Evolutionary conservation across 805 yeast genomes (phyloP).

Genomic region (Blastobotrys robertii): DNA sequence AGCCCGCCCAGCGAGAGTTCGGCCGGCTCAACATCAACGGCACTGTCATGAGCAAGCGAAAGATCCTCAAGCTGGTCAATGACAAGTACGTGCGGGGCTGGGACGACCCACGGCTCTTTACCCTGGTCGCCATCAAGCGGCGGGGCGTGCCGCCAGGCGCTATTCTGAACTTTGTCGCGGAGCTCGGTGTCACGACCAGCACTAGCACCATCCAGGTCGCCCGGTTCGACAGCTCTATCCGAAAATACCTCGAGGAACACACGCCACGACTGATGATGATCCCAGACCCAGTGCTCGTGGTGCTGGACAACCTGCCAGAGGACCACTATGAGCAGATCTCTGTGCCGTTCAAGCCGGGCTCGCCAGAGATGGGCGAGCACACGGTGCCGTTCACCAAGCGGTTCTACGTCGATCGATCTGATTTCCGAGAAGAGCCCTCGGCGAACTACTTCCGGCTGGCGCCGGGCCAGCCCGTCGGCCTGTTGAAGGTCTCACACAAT

Average conservation of each 20-base stretch:
- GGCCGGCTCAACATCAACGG: slow-evolving; percentile 95
- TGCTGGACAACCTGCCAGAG: slow-evolving; percentile 71
- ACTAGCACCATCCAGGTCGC: slow-evolving; percentile 84
- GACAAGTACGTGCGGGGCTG: slow-evolving; percentile 82
- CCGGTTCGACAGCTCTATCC: slow-evolving; percentile 81
- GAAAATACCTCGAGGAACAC: slow-evolving; percentile 77
- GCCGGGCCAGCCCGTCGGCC: slow-evolving; percentile 90
- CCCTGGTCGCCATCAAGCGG: slow-evolving; percentile 88
- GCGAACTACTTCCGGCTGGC: slow-evolving; percentile 85
- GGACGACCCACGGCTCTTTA: slow-evolving; percentile 96
- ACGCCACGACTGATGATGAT: slow-evolving; percentile 95
- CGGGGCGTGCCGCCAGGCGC: slow-evolving; percentile 99
- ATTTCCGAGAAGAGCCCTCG: slow-evolving; percentile 60
- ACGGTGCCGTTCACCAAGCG: slow-evolving; percentile 71
- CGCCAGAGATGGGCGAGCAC: slow-evolving; percentile 60
- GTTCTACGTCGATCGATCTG: slow-evolving; percentile 79
- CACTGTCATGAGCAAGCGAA: slow-evolving; percentile 88
- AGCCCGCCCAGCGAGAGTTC: slow-evolving; percentile 98
- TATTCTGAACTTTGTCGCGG: slow-evolving; percentile 81
- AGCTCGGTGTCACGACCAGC: slow-evolving; percentile 93
- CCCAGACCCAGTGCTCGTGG: slow-evolving; percentile 74
- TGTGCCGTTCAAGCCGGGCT: slow-evolving; percentile 86
- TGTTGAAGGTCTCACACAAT: slow-evolving; percentile 82
- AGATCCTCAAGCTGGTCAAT: slow-evolving; percentile 84
- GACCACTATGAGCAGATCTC: slow-evolving; percentile 59